Conservation (phyloP, 352 stramenopile species). For the Pythium oligandrum region DNA sequence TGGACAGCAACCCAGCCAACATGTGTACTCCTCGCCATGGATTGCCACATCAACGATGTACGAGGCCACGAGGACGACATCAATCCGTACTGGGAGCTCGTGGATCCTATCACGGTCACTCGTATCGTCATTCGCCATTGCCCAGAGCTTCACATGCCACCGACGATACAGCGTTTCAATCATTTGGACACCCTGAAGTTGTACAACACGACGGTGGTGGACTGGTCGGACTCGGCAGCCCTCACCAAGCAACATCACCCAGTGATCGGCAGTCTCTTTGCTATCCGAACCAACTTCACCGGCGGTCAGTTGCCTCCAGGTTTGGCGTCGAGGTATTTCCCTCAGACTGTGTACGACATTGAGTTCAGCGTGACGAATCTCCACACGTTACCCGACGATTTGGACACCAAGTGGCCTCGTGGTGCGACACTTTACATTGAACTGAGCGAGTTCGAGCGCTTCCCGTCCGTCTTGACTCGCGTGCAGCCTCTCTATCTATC, state of each 20-base stretch:
- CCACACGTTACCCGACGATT: too few relatives aligned
- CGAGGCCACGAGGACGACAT: not conserved
- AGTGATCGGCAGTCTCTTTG: constrained; percentile 1
- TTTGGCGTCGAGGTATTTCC: constrained; percentile 8
- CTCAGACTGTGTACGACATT: constrained; percentile 1
- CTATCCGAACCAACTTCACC: constrained; percentile 8
- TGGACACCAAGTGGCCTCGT: too few relatives aligned
- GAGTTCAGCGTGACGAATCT: constrained; percentile 6
- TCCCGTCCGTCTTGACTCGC: too few relatives aligned
- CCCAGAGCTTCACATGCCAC: constrained; percentile 4
- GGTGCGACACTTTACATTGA: too few relatives aligned
- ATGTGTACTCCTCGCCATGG: not conserved
- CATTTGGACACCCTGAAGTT: constrained; percentile 11
- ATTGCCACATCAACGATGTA: not conserved
- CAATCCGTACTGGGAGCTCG: not conserved
- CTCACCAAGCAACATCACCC: not conserved
- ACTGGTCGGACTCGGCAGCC: not conserved
- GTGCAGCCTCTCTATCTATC: too few relatives aligned
- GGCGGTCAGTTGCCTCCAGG: constrained; percentile 7
- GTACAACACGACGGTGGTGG: constrained; percentile 12
- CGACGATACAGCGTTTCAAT: not conserved
- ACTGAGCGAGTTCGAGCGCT: too few relatives aligned
- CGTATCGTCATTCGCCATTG: constrained; percentile 13
- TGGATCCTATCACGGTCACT: not conserved
- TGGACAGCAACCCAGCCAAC: too few relatives aligned